Conservation (phyloP, 1,284 basidiomycete genomes). For the Thecaphora thlaspeos region DNA sequence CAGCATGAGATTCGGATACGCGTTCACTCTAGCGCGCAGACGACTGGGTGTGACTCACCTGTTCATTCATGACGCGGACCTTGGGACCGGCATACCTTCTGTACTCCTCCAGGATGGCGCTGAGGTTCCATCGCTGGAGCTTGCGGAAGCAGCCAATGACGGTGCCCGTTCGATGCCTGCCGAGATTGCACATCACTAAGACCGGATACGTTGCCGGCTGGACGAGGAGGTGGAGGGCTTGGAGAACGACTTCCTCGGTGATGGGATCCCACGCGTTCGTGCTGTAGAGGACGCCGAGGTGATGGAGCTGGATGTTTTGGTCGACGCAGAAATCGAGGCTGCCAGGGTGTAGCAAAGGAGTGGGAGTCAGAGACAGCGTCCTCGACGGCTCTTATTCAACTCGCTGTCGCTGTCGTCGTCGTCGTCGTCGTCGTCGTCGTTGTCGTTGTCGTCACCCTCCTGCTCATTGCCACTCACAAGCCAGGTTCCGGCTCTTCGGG, state of each 20-base stretch:
- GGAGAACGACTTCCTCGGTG: slow-evolving; percentile 63
- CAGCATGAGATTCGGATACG: neutral
- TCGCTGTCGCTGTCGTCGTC: too few species aligned
- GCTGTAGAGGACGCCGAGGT: slow-evolving; percentile 59
- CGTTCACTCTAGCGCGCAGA: neutral
- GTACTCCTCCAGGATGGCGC: slow-evolving; percentile 63
- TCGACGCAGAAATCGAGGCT: slow-evolving; percentile 46
- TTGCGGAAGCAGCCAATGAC: slow-evolving; percentile 62
- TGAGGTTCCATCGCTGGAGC: slow-evolving; percentile 62
- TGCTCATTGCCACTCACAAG: slow-evolving; percentile 59
- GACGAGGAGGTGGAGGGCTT: slow-evolving; percentile 62
- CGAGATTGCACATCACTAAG: slow-evolving; percentile 63
- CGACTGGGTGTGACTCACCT: slow-evolving; percentile 52
- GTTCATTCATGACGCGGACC: slow-evolving; percentile 63
- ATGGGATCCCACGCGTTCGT: slow-evolving; percentile 59
- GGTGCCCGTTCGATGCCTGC: slow-evolving; percentile 62
- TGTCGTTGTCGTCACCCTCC: too few species aligned
- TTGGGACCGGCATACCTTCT: slow-evolving; percentile 62
- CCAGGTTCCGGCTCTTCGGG: slow-evolving; percentile 62
- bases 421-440: too few species aligned
- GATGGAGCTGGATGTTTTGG: slow-evolving; percentile 58
- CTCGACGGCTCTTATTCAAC: too few species aligned
- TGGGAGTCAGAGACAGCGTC: neutral
- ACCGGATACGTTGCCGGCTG: slow-evolving; percentile 61
- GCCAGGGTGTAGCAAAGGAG: neutral